Conservation (phyloP, 768 basidiomycete genomes). For the Terana coerulea region DNA sequence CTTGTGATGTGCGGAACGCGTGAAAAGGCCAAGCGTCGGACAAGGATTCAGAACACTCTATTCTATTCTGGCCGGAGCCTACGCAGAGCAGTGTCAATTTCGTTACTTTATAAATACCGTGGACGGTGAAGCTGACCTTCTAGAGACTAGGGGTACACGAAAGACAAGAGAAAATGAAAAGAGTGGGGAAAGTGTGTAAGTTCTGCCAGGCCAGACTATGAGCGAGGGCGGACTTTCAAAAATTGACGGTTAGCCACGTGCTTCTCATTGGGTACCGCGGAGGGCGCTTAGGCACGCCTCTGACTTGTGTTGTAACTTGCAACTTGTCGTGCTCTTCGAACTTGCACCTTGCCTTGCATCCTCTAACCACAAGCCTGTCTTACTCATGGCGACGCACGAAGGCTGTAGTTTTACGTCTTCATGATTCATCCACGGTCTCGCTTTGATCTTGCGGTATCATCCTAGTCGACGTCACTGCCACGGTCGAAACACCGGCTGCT, state of each 20-base stretch:
- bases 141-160: constrained; percentile 32
- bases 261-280: no score
- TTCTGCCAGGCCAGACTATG: constrained; percentile 21
- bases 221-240: constrained; percentile 17
- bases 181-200: constrained; percentile 34
- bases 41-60: constrained; percentile 68
- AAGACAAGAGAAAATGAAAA: constrained; percentile 29
- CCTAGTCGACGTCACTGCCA: no score
- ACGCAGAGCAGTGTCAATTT: constrained; percentile 13
- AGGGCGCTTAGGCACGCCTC: no score
- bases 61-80: constrained; percentile 36
- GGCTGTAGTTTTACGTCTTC: no score
- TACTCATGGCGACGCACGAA: no score
- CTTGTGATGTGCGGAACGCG: constrained; percentile 26
- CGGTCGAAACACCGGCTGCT: no score
- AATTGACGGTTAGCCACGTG: constrained; percentile 23
- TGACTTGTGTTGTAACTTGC: no score
- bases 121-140: constrained; percentile 23
- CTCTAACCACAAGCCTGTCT: no score
- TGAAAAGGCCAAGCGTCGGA: constrained; percentile 39
- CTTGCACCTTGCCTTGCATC: no score
- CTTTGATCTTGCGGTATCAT: no score
- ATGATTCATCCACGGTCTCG: no score
- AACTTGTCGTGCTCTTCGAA: no score
- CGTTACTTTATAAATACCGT: neutral